A percentile compares a stretch with the other conserved stretches of the same genome.
These are phyloP conservation scores for Amanita brunnescens DNA, from an alignment of 768 basidiomycete species.

Conservation along the genomic window DNA sequence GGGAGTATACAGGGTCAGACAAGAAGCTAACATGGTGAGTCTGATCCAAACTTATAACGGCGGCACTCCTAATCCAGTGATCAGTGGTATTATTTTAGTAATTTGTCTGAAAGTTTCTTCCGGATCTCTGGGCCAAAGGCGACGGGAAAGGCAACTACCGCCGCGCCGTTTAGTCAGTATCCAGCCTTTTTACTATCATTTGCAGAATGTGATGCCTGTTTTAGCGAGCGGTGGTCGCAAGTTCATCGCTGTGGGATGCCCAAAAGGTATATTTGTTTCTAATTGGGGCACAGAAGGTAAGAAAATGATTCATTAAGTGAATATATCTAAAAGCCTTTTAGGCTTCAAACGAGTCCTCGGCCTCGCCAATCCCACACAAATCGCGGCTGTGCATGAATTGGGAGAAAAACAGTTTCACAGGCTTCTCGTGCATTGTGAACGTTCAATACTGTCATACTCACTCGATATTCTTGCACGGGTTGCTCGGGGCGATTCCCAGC, in stretches of 20 bases:
- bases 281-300: constrained; percentile 46
- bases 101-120: constrained; percentile 56
- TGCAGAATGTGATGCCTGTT: neutral
- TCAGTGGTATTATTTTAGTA: constrained; percentile 62
- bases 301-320: constrained; percentile 10
- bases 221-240: constrained; percentile 42
- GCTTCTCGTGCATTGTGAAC: constrained; percentile 57
- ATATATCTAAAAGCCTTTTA: constrained; percentile 18
- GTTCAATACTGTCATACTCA: constrained; percentile 54
- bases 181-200: neutral
- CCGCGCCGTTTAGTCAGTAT: constrained; percentile 54
- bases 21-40: constrained; percentile 67
- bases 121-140: constrained; percentile 30
- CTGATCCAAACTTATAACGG: neutral
- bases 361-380: constrained; percentile 37
- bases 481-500: constrained; percentile 38
- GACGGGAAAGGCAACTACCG: constrained; percentile 53
- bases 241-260: constrained; percentile 58
- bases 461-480: constrained; percentile 62
- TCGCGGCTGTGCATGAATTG: constrained; percentile 45
- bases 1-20: constrained; percentile 50
- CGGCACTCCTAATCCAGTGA: neutral
- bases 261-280: constrained; percentile 63
- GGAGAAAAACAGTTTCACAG: constrained; percentile 45
- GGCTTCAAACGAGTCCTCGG: constrained; percentile 53